Conservation (phyloP, 2,329 filamentous ascomycete genomes). For the Fusarium sp. region DNA sequence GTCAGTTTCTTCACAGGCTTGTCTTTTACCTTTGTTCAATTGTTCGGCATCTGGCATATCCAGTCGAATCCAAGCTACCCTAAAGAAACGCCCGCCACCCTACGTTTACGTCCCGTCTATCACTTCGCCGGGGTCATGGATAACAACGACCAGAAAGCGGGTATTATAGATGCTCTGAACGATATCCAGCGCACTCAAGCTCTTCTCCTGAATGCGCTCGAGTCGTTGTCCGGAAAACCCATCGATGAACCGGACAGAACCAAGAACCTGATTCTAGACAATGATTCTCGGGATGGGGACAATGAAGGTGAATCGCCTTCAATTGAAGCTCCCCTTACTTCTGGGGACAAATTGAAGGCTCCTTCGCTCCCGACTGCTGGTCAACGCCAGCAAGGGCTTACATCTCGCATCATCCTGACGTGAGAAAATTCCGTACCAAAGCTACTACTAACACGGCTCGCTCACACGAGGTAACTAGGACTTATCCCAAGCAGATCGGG, state of each 20-base stretch:
- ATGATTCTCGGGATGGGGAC: slow-evolving; percentile 18
- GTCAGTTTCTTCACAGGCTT: background rate
- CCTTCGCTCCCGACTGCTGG: slow-evolving; percentile 41
- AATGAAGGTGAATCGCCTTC: slow-evolving; percentile 14
- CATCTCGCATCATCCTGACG: slow-evolving; percentile 66
- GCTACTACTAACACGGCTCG: slow-evolving; percentile 6
- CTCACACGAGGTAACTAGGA: slow-evolving; percentile 55
- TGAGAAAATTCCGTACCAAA: slow-evolving; percentile 44
- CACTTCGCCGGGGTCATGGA: slow-evolving; percentile 37
- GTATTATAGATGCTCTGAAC: slow-evolving; percentile 47
- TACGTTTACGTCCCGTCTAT: slow-evolving; percentile 1
- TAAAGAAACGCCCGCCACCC: slow-evolving; percentile 10
- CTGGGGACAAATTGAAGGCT: slow-evolving; percentile 36
- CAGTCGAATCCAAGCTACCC: slow-evolving; percentile 13
- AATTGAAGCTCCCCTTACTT: slow-evolving; percentile 22
- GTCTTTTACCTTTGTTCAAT: background rate
- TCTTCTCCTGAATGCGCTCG: slow-evolving; percentile 53
- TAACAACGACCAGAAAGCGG: slow-evolving; percentile 31
- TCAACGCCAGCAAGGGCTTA: slow-evolving; percentile 57
- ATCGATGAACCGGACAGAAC: slow-evolving; percentile 25
- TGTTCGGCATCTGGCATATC: background rate
- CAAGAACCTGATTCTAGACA: slow-evolving; percentile 19
- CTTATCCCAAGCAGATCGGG: slow-evolving; percentile 92
- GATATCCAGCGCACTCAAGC: slow-evolving; percentile 56
- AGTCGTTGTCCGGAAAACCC: slow-evolving; percentile 50